A percentile compares a stretch with the other conserved stretches of the same genome.
Evolutionary conservation across 2,329 filamentous ascomycete species (phyloP).

Genomic region (Pezicula neosporulosa): DNA sequence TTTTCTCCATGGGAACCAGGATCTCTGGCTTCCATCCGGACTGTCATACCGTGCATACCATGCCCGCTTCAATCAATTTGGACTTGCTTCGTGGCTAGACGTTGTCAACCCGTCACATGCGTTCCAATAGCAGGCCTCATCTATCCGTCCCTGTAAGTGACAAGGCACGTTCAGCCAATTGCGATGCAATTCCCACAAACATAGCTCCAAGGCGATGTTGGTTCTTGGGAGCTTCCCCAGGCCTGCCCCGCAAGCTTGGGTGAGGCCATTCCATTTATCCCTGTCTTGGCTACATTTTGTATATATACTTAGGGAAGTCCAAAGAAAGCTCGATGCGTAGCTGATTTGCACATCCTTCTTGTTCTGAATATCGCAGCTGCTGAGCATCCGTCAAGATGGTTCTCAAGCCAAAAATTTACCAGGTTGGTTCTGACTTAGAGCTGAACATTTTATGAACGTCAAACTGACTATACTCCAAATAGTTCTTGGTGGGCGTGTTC

Average conservation of each 20-base stretch:
- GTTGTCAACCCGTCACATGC: neutral
- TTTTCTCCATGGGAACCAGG: too few species aligned
- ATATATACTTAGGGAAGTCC: neutral
- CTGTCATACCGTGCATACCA: too few species aligned
- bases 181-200: neutral
- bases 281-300: neutral
- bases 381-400: slow-evolving; percentile 17
- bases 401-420: slow-evolving; percentile 30
- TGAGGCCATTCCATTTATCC: too few species aligned
- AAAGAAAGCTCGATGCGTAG: too few species aligned
- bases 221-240: neutral
- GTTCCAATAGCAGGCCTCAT: neutral
- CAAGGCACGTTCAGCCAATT: neutral
- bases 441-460: neutral
- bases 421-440: slow-evolving; percentile 11
- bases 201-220: too few species aligned
- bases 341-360: neutral
- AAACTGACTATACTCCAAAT: neutral
- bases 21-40: too few species aligned
- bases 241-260: neutral
- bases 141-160: neutral
- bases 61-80: too few species aligned
- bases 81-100: neutral
- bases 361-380: slow-evolving; percentile 1
- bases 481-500: slow-evolving; percentile 39